phyloP scores from a whole-genome alignment of 2,329 filamentous ascomycete genomes.

The Diaporthe amygdali region DNA sequence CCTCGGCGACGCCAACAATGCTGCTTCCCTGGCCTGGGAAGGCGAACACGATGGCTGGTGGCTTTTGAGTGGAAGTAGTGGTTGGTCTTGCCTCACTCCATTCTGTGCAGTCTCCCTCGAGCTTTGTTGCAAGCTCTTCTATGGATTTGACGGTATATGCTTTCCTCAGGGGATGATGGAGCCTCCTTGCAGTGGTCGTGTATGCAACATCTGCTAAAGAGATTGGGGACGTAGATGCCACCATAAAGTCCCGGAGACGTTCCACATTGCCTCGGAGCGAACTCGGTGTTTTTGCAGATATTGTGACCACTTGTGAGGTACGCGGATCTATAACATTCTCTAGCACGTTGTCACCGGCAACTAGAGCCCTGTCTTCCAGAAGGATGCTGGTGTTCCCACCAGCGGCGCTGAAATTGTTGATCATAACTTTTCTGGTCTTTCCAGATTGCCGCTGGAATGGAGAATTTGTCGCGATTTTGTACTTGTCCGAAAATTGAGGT shows the following conservation, averaged over 20 bases:
- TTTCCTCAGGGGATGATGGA: slow-evolving; percentile 63
- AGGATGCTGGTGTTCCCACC: slow-evolving; percentile 62
- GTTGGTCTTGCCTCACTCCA: slow-evolving; percentile 44
- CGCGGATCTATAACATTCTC: slow-evolving; percentile 41
- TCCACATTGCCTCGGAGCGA: slow-evolving; percentile 50
- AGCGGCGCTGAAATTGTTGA: slow-evolving; percentile 64
- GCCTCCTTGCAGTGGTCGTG: slow-evolving; percentile 69
- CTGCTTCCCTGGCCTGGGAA: slow-evolving; percentile 63
- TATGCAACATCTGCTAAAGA: slow-evolving; percentile 65
- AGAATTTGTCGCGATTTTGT: background rate
- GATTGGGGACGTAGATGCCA: slow-evolving; percentile 53
- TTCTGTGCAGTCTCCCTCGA: slow-evolving; percentile 40
- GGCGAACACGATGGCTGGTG: slow-evolving; percentile 55
- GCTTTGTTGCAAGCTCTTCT: slow-evolving; percentile 45
- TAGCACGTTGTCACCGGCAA: background rate
- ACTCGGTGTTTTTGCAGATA: slow-evolving; percentile 49
- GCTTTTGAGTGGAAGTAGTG: slow-evolving; percentile 29
- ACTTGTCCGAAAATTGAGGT: slow-evolving; percentile 29
- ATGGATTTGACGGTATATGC: slow-evolving; percentile 48
- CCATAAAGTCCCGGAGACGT: slow-evolving; percentile 51
- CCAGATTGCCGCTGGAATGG: background rate
- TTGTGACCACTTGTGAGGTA: slow-evolving; percentile 45
- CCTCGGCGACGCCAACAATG: slow-evolving; percentile 54
- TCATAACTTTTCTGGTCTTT: slow-evolving; percentile 46
- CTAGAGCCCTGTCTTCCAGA: slow-evolving; percentile 49